These are phyloP conservation scores for Coemansia sp. DNA, from an alignment of 192 early-diverging fungal species.

Conservation along the genomic window DNA sequence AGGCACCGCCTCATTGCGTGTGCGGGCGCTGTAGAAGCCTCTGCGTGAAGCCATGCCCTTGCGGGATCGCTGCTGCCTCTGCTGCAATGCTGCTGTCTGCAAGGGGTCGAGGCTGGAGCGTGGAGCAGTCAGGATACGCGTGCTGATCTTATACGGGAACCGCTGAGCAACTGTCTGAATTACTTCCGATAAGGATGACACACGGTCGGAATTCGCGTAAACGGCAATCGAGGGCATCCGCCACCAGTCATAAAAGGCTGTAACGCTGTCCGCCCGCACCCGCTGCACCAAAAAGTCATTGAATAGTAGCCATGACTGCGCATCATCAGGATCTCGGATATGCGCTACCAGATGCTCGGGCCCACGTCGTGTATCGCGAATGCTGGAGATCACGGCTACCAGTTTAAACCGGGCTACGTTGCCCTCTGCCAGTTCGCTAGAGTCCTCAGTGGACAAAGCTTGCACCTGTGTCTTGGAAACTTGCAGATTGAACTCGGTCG, in stretches of 20 bases:
- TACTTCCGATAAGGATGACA: not conserved
- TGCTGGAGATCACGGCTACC: constrained; percentile 38
- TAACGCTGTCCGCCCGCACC: constrained; percentile 37
- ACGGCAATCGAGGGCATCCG: constrained; percentile 34
- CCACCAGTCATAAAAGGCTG: constrained; percentile 37
- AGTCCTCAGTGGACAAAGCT: constrained; percentile 1
- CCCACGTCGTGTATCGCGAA: constrained; percentile 39
- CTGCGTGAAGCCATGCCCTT: not conserved
- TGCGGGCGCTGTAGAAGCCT: not conserved
- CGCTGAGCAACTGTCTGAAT: not conserved
- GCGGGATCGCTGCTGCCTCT: not conserved
- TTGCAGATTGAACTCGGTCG: constrained; percentile 13
- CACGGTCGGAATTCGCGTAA: constrained; percentile 16
- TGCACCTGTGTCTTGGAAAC: not conserved
- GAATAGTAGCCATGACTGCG: constrained; percentile 75
- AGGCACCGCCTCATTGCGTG: constrained; percentile 43
- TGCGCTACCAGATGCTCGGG: constrained; percentile 48
- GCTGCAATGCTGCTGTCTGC: not conserved
- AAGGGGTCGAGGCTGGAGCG: constrained; percentile 24
- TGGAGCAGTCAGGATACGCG: constrained; percentile 34
- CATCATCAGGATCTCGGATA: constrained; percentile 23
- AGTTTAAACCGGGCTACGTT: constrained; percentile 14
- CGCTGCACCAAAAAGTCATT: constrained; percentile 93
- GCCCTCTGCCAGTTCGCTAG: not conserved
- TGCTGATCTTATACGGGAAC: constrained; percentile 38